A percentile compares a stretch with the other conserved stretches of the same genome.
Evolutionary conservation across 2,329 filamentous ascomycete genomes (phyloP).

Genomic region (Sporothrix pseudoabietina): DNA sequence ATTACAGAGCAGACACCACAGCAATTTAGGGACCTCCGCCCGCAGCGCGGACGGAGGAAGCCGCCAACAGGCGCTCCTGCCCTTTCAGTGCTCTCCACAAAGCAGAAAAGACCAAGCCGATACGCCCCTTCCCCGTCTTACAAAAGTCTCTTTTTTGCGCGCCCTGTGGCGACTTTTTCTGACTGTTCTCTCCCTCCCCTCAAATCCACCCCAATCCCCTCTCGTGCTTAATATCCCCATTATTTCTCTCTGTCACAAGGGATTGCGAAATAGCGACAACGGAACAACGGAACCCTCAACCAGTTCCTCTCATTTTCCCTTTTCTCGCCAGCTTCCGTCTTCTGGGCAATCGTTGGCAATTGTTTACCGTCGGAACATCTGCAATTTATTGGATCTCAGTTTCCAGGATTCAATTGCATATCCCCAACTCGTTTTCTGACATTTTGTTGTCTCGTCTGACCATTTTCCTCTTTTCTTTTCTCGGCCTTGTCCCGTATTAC

Average conservation of each 20-base stretch:
- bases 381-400: not conserved
- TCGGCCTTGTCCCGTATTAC: not conserved
- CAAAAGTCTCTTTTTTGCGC: slow-evolving; percentile 2
- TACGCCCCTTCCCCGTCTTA: slow-evolving; percentile 7
- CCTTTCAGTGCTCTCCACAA: not conserved
- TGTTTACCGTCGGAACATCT: not conserved
- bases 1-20: slow-evolving; percentile 11
- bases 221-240: slow-evolving; percentile 13
- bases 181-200: not conserved
- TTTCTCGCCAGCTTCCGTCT: not conserved
- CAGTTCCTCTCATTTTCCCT: not conserved
- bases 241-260: slow-evolving; percentile 18
- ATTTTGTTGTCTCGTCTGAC: not conserved
- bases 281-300: slow-evolving; percentile 12
- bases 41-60: slow-evolving; percentile 16
- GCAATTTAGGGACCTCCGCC: slow-evolving; percentile 3
- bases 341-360: not conserved
- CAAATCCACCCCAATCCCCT: not conserved
- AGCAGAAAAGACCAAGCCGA: not conserved
- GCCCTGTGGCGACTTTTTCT: slow-evolving; percentile 5
- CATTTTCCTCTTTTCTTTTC: not conserved
- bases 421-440: not conserved
- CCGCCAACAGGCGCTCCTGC: not conserved
- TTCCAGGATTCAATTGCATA: slow-evolving; percentile 9
- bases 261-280: slow-evolving; percentile 9